Evolutionary conservation across 352 stramenopile genomes (phyloP).

Genomic region (Pythium apleroticum): DNA sequence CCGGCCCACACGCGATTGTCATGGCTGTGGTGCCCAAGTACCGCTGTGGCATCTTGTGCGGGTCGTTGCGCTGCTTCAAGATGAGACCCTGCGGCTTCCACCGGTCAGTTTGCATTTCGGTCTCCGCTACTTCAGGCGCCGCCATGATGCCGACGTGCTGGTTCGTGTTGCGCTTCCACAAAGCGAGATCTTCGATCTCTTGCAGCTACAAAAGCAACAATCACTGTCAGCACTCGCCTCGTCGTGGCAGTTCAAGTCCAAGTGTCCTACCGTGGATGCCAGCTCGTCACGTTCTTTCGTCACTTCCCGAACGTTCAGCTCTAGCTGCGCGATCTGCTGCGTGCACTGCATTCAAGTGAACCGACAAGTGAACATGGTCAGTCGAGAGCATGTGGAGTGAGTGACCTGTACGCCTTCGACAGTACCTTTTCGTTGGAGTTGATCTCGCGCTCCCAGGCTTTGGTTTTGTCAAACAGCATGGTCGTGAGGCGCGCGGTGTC

Average conservation of each 20-base stretch:
- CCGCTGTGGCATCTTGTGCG: conserved; percentile 63
- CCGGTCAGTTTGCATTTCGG: conserved; percentile 67
- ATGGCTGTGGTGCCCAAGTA: conserved; percentile 72
- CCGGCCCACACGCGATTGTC: conserved; percentile 59
- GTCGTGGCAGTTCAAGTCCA: not conserved
- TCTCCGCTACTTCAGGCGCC: conserved; percentile 39
- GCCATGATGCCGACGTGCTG: conserved; percentile 58
- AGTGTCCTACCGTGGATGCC: conserved; percentile 36
- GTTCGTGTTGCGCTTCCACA: conserved; percentile 61
- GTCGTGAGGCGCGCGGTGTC: conserved; percentile 56
- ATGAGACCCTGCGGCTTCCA: conserved; percentile 76
- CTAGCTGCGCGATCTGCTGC: conserved; percentile 43
- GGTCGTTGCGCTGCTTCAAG: conserved; percentile 65
- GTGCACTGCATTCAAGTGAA: conserved; percentile 38
- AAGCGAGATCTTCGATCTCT: conserved; percentile 54
- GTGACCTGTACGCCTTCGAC: too few relatives aligned
- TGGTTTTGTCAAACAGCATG: conserved; percentile 72
- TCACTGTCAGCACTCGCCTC: not conserved
- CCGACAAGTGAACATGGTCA: too few relatives aligned
- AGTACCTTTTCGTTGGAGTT: conserved; percentile 51
- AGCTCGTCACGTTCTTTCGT: conserved; percentile 38
- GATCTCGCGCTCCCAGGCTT: conserved; percentile 69
- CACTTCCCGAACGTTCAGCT: conserved; percentile 33
- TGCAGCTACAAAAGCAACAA: conserved; percentile 36
- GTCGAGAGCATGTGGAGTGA: too few relatives aligned